Evolutionary conservation across 768 basidiomycete genomes (phyloP), one percentile per base, ranked within the genome.

Genomic region (Hygrophorus russula): DNA sequence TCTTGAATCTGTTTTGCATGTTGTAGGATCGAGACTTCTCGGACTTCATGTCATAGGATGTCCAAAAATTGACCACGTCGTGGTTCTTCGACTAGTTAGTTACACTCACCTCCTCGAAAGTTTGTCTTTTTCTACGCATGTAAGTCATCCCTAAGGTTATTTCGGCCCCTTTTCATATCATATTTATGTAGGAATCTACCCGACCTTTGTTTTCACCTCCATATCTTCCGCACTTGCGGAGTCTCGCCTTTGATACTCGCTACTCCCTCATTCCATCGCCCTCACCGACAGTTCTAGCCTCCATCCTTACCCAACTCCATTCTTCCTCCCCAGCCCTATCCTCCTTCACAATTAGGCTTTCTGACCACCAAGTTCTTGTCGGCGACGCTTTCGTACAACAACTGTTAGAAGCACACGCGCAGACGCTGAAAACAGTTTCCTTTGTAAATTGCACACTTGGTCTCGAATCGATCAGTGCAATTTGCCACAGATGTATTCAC

Each of bases 21-120:
- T 73, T 5, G 63, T 84, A 7, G 24, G 24, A 0, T 74, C 81
- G 0, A 59, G 62, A 19, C 66, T 87, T 8, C 58, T 60, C 7
- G 73, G 71, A 4, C 64, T 87, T 2, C 80, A 85, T 56, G 56
- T 86, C 19, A 54, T 83, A 20, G 67, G 65, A 3, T 86, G 84
- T 55, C 57, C 69, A 5, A 73, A 74, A 46, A 55, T 81, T 28
- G 68, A 76, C 35, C 79, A 85, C 49, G 43, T 55, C 7, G 51
- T 57, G 28, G 59, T 82, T 5, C 62, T 86, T 27, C 60, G 59
- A 12, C 58, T 70, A 15, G 57, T 71, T 9, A 48, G 54, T 0
- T 61, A 74, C 38, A 76, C 73, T 0, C 81, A 81, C 0, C 53
- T 62, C 5, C 65, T 87, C 9, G 72, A 75, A 49, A 76, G 68